Evolutionary conservation across 1,139 yeast species (phyloP).

Genomic region (Candida glucosophila): DNA sequence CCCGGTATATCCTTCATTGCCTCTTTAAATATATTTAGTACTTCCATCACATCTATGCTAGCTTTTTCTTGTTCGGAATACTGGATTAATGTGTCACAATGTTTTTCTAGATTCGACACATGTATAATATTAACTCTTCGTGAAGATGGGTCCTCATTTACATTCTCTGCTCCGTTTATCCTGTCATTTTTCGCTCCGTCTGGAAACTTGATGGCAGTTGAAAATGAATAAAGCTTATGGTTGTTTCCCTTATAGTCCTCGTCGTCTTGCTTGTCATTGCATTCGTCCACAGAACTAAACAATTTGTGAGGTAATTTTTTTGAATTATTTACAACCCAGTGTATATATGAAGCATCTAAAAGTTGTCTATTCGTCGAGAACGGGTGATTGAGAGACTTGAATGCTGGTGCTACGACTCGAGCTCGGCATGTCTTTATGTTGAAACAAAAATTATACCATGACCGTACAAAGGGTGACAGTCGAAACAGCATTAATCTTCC

Average conservation of each 20-base stretch:
- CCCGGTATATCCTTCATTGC: constrained; percentile 4
- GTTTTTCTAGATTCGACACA: too few species aligned
- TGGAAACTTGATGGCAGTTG: background rate
- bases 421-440: constrained; percentile 13
- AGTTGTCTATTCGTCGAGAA: constrained; percentile 19
- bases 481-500: constrained; percentile 15
- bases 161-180: too few species aligned
- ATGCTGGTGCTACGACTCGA: constrained; percentile 10
- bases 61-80: too few species aligned
- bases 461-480: constrained; percentile 13
- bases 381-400: constrained; percentile 15
- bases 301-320: constrained; percentile 6
- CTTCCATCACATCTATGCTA: too few species aligned
- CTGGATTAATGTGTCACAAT: too few species aligned
- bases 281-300: constrained; percentile 4
- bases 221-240: background rate
- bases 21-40: too few species aligned
- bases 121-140: too few species aligned
- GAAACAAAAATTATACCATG: constrained; percentile 13
- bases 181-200: too few species aligned
- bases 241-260: constrained; percentile 2
- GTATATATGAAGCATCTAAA: constrained; percentile 16
- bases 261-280: constrained; percentile 2
- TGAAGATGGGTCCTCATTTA: background rate
- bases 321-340: constrained; percentile 15